Evolutionary conservation across 371 early-diverging fungal genomes (phyloP).

Genomic region (Nematocida ironsii): DNA sequence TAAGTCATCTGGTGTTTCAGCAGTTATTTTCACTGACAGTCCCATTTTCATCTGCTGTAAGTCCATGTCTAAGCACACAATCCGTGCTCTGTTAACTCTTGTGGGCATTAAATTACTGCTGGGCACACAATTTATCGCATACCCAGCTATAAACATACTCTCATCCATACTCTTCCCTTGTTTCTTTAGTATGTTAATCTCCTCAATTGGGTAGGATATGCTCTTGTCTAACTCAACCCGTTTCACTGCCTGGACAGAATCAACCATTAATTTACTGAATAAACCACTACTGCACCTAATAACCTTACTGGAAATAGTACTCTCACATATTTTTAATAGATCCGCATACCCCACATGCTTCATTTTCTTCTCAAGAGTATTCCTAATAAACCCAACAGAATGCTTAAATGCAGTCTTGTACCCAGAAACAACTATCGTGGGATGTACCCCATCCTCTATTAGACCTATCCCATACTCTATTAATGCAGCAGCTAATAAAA

Average conservation of each 20-base stretch:
- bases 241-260: slow-evolving; percentile 87
- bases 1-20: slow-evolving; percentile 91
- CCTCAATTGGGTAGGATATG: slow-evolving; percentile 86
- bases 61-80: slow-evolving; percentile 97
- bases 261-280: slow-evolving; percentile 90
- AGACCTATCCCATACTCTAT: slow-evolving; percentile 89
- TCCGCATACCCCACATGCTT: slow-evolving; percentile 75
- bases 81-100: slow-evolving; percentile 77
- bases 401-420: slow-evolving; percentile 94
- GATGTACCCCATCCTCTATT: slow-evolving; percentile 93
- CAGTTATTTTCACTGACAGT: slow-evolving; percentile 89
- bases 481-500: slow-evolving; percentile 92
- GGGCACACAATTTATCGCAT: slow-evolving; percentile 91
- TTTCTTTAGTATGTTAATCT: slow-evolving; percentile 94
- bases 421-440: slow-evolving; percentile 93
- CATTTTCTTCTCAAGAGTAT: slow-evolving; percentile 75
- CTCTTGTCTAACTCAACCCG: slow-evolving; percentile 79
- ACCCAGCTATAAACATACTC: slow-evolving; percentile 83
- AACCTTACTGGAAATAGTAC: slow-evolving; percentile 94
- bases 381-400: slow-evolving; percentile 92
- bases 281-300: slow-evolving; percentile 83
- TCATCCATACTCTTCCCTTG: slow-evolving; percentile 92
- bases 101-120: slow-evolving; percentile 73
- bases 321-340: slow-evolving; percentile 89
- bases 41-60: slow-evolving; percentile 96